phyloP scores from a whole-genome alignment of 495 filamentous ascomycete species.

The Emericellopsis terricola region DNA sequence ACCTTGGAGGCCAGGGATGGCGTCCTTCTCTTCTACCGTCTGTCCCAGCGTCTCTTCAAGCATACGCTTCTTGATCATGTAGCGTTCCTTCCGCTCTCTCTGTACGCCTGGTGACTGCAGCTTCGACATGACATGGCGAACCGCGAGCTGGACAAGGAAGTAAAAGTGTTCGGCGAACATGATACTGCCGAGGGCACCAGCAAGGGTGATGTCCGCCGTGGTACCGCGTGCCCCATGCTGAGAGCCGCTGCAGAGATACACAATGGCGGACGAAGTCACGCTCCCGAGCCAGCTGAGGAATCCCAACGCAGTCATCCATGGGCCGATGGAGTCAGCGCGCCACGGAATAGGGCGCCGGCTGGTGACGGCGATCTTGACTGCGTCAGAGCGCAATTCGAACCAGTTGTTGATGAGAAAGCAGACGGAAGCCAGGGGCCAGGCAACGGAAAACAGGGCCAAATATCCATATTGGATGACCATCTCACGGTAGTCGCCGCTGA shows the following conservation, averaged over 20 bases:
- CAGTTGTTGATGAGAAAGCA: conserved; percentile 94
- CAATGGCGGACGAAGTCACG: conserved; percentile 64
- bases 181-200: conserved; percentile 69
- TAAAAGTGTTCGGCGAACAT: conserved; percentile 81
- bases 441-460: conserved; percentile 77
- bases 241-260: conserved; percentile 70
- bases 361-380: conserved; percentile 83
- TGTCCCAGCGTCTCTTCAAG: conserved; percentile 42
- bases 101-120: conserved; percentile 70
- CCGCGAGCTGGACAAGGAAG: conserved; percentile 48
- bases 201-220: conserved; percentile 52
- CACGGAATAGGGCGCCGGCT: conserved; percentile 76
- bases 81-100: conserved; percentile 63
- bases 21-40: conserved; percentile 19
- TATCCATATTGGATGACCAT: conserved; percentile 93
- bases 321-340: conserved; percentile 83
- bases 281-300: conserved; percentile 88
- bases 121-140: conserved; percentile 53
- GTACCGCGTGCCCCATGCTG: conserved; percentile 33
- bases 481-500: conserved; percentile 73
- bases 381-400: conserved; percentile 85
- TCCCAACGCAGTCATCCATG: conserved; percentile 74
- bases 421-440: conserved; percentile 78
- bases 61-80: conserved; percentile 51
- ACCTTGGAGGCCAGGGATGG: conserved; percentile 13